Evolutionary conservation across 176 grass and related monocot species (phyloP).

Genomic region (Aegilops tauschii): DNA sequence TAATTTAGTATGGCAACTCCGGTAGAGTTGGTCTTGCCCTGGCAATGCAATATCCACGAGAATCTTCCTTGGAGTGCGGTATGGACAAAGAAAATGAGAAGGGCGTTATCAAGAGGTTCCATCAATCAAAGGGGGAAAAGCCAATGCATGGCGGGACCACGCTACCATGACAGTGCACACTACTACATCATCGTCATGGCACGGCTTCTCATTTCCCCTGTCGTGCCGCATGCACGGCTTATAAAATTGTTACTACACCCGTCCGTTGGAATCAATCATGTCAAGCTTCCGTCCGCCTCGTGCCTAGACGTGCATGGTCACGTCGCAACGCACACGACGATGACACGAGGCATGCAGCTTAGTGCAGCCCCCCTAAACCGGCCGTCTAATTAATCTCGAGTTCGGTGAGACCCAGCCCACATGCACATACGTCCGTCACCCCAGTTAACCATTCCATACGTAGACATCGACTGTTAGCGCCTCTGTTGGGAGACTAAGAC

Average conservation of each 20-base stretch:
- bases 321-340: slow-evolving; percentile 16
- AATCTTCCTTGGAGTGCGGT: slow-evolving; percentile 35
- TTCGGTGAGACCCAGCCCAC: not conserved
- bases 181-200: slow-evolving; percentile 10
- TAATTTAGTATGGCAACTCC: too few species aligned
- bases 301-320: slow-evolving; percentile 24
- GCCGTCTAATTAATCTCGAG: not conserved
- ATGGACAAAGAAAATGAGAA: slow-evolving; percentile 2
- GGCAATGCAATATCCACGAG: not conserved
- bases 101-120: slow-evolving; percentile 9
- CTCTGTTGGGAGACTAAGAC: not conserved
- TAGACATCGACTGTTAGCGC: not conserved
- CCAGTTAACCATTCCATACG: not conserved
- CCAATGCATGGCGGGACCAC: slow-evolving; percentile 23
- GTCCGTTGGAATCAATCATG: not conserved
- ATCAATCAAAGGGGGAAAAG: slow-evolving; percentile 29
- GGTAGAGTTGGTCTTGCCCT: too few species aligned
- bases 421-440: not conserved
- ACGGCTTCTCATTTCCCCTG: not conserved
- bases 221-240: slow-evolving; percentile 8
- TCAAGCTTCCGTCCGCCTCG: not conserved
- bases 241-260: not conserved
- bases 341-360: not conserved
- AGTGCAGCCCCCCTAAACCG: not conserved
- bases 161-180: slow-evolving; percentile 1